Evolutionary conservation across 768 basidiomycete species (phyloP).

Genomic region (Psilocybe azurescens): DNA sequence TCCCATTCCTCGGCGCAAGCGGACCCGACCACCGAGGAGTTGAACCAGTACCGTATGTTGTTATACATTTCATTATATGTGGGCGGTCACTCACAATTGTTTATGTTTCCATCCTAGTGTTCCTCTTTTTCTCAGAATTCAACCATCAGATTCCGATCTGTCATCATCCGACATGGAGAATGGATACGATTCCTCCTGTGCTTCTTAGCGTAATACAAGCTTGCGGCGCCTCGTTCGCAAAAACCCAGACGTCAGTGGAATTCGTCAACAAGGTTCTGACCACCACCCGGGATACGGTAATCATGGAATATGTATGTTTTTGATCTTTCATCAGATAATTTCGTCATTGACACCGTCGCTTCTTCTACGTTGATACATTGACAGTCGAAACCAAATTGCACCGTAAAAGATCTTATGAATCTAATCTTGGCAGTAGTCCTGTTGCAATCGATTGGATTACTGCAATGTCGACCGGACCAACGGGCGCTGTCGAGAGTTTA

Average conservation of each 20-base stretch:
- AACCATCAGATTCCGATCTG: conserved; percentile 59
- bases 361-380: conserved; percentile 11
- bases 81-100: not conserved
- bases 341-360: conserved; percentile 25
- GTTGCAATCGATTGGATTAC: conserved; percentile 61
- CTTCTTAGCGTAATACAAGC: conserved; percentile 63
- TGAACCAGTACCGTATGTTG: conserved; percentile 61
- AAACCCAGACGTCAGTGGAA: conserved; percentile 48
- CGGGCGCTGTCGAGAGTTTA: conserved; percentile 56
- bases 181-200: conserved; percentile 52
- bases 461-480: conserved; percentile 54
- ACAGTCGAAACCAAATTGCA: conserved; percentile 43
- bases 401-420: conserved; percentile 42
- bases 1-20: conserved; percentile 36
- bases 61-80: conserved; percentile 10
- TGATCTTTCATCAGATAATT: conserved; percentile 20
- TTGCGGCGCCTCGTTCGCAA: conserved; percentile 64
- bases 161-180: conserved; percentile 58
- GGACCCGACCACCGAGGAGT: conserved; percentile 48
- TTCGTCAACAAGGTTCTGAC: conserved; percentile 54
- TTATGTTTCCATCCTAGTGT: conserved; percentile 36
- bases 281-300: conserved; percentile 50
- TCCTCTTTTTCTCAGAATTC: conserved; percentile 60
- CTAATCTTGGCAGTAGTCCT: conserved; percentile 55
- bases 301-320: conserved; percentile 60